Evolutionary conservation across 192 early-diverging fungal species (phyloP).

Genomic region (Coemansia sp.): DNA sequence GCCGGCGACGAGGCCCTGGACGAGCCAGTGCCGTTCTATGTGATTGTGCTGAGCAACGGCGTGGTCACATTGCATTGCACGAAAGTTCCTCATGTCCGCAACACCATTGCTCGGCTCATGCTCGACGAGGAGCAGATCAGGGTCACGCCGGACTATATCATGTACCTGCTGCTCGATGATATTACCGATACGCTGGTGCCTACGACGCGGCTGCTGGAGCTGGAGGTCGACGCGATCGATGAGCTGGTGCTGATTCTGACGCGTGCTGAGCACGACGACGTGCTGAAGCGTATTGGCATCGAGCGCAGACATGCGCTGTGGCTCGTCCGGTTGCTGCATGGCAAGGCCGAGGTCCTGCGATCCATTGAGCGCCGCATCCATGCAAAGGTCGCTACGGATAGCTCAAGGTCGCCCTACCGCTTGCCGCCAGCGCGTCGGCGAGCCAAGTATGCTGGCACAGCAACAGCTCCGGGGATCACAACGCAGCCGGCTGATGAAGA

Average conservation of each 20-base stretch:
- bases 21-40: conserved; percentile 46
- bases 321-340: conserved; percentile 64
- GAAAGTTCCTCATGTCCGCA: conserved; percentile 51
- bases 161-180: conserved; percentile 92
- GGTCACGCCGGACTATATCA: conserved; percentile 44
- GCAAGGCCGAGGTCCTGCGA: conserved; percentile 73
- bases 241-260: conserved; percentile 90
- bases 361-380: conserved; percentile 64
- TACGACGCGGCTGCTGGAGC: conserved; percentile 80
- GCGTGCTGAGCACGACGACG: conserved; percentile 78
- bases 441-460: not conserved
- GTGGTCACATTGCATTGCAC: conserved; percentile 51
- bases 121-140: conserved; percentile 10
- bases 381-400: conserved; percentile 17
- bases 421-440: conserved; percentile 6
- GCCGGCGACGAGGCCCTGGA: conserved; percentile 27
- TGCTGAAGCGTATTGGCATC: conserved; percentile 74
- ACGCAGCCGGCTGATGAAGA: not conserved
- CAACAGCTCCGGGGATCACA: not conserved
- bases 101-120: conserved; percentile 52
- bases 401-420: conserved; percentile 10
- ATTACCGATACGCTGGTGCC: conserved; percentile 91
- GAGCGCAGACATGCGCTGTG: conserved; percentile 68
- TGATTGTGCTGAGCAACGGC: conserved; percentile 37
- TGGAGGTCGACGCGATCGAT: conserved; percentile 94